phyloP scores from a whole-genome alignment of 805 yeast genomes.

The Nakazawaea wyomingensis region DNA sequence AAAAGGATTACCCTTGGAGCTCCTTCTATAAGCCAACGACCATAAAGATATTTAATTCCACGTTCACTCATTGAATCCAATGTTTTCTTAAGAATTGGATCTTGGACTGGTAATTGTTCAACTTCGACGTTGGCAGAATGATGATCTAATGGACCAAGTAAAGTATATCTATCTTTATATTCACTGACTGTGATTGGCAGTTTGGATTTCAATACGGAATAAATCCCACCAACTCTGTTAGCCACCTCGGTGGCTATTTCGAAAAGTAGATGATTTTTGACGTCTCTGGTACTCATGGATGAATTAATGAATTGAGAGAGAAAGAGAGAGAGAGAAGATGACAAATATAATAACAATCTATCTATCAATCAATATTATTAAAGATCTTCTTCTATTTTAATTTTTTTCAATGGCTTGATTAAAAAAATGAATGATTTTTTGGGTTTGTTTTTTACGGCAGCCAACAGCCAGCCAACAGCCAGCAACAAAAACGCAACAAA shows the following conservation, averaged over 20 bases:
- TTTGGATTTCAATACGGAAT: constrained; percentile 92
- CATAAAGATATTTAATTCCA: constrained; percentile 81
- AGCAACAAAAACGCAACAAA: no score
- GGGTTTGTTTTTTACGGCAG: no score
- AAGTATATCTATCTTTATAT: constrained; percentile 78
- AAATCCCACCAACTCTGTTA: constrained; percentile 95
- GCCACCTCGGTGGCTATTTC: constrained; percentile 98
- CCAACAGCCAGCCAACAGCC: no score
- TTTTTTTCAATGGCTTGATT: no score
- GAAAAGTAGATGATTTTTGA: constrained; percentile 79
- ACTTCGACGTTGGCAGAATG: constrained; percentile 74
- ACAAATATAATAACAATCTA: no score
- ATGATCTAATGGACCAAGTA: constrained; percentile 81
- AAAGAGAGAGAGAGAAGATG: neutral
- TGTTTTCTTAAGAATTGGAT: constrained; percentile 45
- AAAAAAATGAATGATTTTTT: no score
- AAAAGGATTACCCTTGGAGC: constrained; percentile 91
- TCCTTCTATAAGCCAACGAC: constrained; percentile 96
- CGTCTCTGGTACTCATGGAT: no score
- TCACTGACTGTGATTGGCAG: constrained; percentile 96
- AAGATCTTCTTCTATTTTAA: no score
- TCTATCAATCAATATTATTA: no score
- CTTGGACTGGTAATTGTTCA: constrained; percentile 56
- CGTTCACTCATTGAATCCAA: constrained; percentile 75
- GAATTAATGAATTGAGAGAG: constrained; percentile 43